These are phyloP conservation scores for Dryas octopetala DNA, from an alignment of 306 rosid species.

Conservation along the genomic window DNA sequence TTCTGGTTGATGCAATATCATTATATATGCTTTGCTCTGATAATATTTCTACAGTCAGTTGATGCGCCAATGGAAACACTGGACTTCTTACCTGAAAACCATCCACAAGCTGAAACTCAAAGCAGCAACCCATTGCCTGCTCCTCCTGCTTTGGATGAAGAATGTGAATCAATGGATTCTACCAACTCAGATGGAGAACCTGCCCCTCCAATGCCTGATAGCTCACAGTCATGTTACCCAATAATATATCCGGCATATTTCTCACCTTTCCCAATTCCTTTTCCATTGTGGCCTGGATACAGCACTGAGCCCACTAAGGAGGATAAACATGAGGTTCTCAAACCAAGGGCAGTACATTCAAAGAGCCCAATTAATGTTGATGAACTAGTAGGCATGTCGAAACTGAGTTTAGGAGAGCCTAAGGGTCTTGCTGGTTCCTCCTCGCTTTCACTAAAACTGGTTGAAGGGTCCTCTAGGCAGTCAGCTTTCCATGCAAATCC, in stretches of 20 bases:
- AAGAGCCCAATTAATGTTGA: conserved; percentile 85
- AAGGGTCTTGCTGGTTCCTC: conserved; percentile 70
- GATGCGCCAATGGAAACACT: conserved; percentile 61
- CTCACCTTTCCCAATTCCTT: conserved; percentile 69
- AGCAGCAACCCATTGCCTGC: conserved; percentile 68
- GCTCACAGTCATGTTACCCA: conserved; percentile 52
- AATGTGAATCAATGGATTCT: conserved; percentile 94
- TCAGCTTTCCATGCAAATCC: conserved; percentile 95
- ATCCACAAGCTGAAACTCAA: conserved; percentile 49
- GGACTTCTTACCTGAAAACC: conserved; percentile 60
- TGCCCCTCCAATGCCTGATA: conserved; percentile 48
- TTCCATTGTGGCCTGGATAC: conserved; percentile 77
- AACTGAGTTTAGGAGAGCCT: conserved; percentile 85
- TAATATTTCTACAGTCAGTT: conserved; percentile 51
- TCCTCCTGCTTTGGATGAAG: conserved; percentile 81
- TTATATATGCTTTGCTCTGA: background rate
- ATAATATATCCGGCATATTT: conserved; percentile 68
- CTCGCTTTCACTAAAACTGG: conserved; percentile 65
- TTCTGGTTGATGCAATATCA: conserved; percentile 3
- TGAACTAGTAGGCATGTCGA: conserved; percentile 94
- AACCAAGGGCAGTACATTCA: conserved; percentile 91
- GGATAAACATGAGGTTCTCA: conserved; percentile 79
- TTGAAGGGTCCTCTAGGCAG: conserved; percentile 86
- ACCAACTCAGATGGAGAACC: conserved; percentile 87
- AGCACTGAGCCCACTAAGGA: conserved; percentile 45